Evolutionary conservation across 129 eudicot genomes (phyloP).

Genomic region (Saposhnikovia divaricata): DNA sequence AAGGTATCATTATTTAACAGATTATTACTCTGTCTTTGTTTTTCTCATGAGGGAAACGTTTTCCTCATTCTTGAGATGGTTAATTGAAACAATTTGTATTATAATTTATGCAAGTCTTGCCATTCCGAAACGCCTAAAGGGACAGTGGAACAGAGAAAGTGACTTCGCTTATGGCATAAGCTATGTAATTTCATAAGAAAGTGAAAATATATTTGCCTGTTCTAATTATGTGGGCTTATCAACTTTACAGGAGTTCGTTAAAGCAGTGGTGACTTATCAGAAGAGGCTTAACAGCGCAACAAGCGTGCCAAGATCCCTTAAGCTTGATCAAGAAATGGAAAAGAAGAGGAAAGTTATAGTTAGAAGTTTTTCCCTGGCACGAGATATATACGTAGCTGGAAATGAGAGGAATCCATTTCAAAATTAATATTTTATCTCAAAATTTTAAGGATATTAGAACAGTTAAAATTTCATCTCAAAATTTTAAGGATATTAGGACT

Average conservation of each 20-base stretch:
- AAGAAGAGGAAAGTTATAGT: slow-evolving; percentile 49
- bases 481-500: neutral
- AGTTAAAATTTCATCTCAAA: neutral
- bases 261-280: slow-evolving; percentile 78
- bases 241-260: slow-evolving; percentile 66
- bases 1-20: slow-evolving; percentile 31
- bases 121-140: neutral
- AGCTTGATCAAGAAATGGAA: slow-evolving; percentile 66
- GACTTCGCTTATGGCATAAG: neutral
- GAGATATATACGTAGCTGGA: slow-evolving; percentile 38
- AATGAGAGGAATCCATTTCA: slow-evolving; percentile 22
- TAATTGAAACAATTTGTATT: neutral
- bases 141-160: neutral
- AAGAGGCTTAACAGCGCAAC: slow-evolving; percentile 41
- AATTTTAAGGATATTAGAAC: too few relatives aligned
- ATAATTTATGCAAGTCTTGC: neutral
- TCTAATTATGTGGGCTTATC: neutral
- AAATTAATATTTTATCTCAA: neutral
- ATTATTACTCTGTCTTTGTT: neutral
- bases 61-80: neutral
- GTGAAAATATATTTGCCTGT: neutral
- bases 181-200: neutral
- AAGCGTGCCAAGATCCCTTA: slow-evolving; percentile 31
- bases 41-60: neutral
- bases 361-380: slow-evolving; percentile 77